A percentile compares a stretch with the other conserved stretches of the same genome.
Conservation (phyloP, 805 yeast species). For the Hanseniaspora singularis region DNA sequence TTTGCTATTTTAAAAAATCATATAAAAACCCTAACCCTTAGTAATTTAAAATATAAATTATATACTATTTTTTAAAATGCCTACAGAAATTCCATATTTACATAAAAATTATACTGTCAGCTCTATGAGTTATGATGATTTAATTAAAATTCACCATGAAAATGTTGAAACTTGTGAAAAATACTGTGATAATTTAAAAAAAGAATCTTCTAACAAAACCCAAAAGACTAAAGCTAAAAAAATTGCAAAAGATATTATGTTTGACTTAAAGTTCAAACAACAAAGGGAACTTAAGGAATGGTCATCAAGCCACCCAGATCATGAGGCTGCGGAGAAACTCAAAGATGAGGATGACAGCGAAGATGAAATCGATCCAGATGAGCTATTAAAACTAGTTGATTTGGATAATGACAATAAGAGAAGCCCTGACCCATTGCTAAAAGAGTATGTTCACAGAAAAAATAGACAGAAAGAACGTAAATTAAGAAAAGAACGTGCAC, state of each 20-base stretch:
- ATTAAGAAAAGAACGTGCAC: slow-evolving; percentile 62
- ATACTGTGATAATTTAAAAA: slow-evolving; percentile 61
- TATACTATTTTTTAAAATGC: not conserved
- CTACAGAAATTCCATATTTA: not conserved
- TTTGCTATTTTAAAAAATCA: too few species aligned
- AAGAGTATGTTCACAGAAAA: slow-evolving; percentile 30
- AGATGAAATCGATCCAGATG: slow-evolving; percentile 27
- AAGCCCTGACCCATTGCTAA: slow-evolving; percentile 13
- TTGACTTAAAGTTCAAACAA: slow-evolving; percentile 43
- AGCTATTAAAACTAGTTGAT: slow-evolving; percentile 10
- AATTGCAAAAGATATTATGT: slow-evolving; percentile 50
- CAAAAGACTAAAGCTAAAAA: slow-evolving; percentile 54
- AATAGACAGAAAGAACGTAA: slow-evolving; percentile 78
- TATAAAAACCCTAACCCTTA: too few species aligned
- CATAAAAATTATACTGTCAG: not conserved
- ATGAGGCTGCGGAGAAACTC: slow-evolving; percentile 8
- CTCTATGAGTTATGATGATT: not conserved
- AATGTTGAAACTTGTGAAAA: slow-evolving; percentile 58
- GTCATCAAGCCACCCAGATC: slow-evolving; percentile 2
- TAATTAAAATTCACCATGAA: slow-evolving; percentile 44
- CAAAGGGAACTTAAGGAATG: slow-evolving; percentile 35
- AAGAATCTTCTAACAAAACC: slow-evolving; percentile 53
- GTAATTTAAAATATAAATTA: too few species aligned
- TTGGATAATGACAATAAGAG: slow-evolving; percentile 10
- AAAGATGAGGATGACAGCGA: slow-evolving; percentile 28